phyloP scores from a whole-genome alignment of 768 basidiomycete species.

The Lactifluus pinguis region DNA sequence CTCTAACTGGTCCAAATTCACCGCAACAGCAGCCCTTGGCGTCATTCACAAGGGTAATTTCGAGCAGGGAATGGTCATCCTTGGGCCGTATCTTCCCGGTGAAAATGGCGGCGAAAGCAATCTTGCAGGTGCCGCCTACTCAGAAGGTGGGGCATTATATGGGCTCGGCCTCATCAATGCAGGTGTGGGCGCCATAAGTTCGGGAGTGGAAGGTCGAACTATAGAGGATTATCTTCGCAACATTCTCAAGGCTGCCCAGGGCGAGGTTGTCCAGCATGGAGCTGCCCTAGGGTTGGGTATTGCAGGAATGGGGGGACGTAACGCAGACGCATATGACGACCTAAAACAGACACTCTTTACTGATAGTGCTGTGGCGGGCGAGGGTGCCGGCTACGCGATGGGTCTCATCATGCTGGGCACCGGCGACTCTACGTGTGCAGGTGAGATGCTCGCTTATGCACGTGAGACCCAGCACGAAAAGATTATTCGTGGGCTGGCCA shows the following conservation, averaged over 20 bases:
- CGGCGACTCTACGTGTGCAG: conserved; percentile 63
- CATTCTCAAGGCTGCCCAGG: conserved; percentile 62
- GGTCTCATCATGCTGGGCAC: conserved; percentile 98
- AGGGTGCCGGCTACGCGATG: conserved; percentile 96
- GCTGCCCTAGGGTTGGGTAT: conserved; percentile 96
- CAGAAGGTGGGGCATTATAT: conserved; percentile 93
- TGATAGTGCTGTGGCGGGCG: conserved; percentile 93
- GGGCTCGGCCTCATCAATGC: conserved; percentile 93
- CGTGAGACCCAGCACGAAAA: conserved; percentile 98
- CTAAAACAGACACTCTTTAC: conserved; percentile 82
- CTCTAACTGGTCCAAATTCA: conserved; percentile 98
- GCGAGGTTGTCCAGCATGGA: conserved; percentile 92
- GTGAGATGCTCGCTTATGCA: conserved; percentile 95
- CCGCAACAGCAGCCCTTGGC: conserved; percentile 92
- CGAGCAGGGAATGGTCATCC: conserved; percentile 83
- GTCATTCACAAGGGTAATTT: conserved; percentile 98
- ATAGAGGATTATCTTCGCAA: conserved; percentile 74
- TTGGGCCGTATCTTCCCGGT: conserved; percentile 89
- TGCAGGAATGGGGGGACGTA: conserved; percentile 88
- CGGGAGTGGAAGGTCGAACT: conserved; percentile 37
- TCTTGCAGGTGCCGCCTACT: conserved; percentile 73
- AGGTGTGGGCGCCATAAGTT: conserved; percentile 49
- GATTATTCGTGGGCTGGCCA: conserved; percentile 91
- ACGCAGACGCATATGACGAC: conserved; percentile 83
- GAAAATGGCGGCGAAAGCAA: conserved; percentile 62